Conservation (phyloP, 768 basidiomycete species). For the Sporobolomyces roseus region DNA sequence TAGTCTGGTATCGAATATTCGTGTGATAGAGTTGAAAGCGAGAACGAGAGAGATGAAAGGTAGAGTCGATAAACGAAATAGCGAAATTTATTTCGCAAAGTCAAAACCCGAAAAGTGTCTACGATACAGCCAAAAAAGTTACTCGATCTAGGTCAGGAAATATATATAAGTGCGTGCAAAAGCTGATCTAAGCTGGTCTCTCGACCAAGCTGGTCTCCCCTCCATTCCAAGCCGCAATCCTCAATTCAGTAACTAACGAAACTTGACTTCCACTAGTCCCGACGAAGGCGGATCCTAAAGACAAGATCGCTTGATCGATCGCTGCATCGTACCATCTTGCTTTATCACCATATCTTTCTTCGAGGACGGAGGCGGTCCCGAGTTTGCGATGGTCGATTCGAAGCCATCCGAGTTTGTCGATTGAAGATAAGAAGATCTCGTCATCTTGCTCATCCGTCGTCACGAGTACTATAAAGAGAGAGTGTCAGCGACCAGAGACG, state of each 20-base stretch:
- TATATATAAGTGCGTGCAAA: no score
- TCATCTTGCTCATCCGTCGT: slow-evolving; percentile 40
- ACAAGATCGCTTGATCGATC: slow-evolving; percentile 37
- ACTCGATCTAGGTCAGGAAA: no score
- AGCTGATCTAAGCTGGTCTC: slow-evolving; percentile 8
- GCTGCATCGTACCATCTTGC: slow-evolving; percentile 32
- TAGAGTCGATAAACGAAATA: no score
- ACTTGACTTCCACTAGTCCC: slow-evolving; percentile 37
- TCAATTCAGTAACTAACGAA: slow-evolving; percentile 20
- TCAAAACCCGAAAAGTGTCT: no score
- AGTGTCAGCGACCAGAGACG: not conserved
- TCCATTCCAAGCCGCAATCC: slow-evolving; percentile 38
- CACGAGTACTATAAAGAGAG: slow-evolving; percentile 18
- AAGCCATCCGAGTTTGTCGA: slow-evolving; percentile 35
- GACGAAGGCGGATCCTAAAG: slow-evolving; percentile 24
- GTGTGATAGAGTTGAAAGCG: no score
- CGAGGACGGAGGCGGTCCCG: slow-evolving; percentile 6
- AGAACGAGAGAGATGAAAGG: no score
- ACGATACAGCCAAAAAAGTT: no score
- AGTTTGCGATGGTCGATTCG: slow-evolving; percentile 35
- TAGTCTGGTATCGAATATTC: no score
- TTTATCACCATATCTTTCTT: slow-evolving; percentile 24
- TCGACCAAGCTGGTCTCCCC: slow-evolving; percentile 26
- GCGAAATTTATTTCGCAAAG: no score
- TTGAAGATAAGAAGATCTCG: slow-evolving; percentile 19